Evolutionary conservation across 345 rosid genomes (phyloP), one percentile per base, ranked within the genome.

Genomic region (Gossypium mustelinum): DNA sequence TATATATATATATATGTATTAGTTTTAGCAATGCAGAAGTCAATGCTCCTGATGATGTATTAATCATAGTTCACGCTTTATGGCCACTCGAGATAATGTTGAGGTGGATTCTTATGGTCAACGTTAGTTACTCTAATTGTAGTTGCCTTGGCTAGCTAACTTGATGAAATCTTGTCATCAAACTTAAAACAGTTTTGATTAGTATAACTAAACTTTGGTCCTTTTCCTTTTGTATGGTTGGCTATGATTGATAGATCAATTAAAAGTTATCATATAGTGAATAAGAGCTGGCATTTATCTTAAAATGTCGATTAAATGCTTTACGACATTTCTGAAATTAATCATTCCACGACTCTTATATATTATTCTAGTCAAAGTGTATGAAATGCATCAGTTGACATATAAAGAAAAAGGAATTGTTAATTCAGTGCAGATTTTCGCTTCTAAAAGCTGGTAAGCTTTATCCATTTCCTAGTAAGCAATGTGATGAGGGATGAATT

Each of bases 401-500:
- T n/a, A 47, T 4, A 18, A n/a, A 18, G 2, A n/a, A n/a, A 55
- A 10, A 47, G 16, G 51, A 12, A 11, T 2, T 47, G 11, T 55
- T n/a, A 5, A n/a, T 51, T 11, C 56, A 16, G 8, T 51, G 56
- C 56, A 51, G 7, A 16, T 57, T 57, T 57, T 57, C 29, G 22
- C 62, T 57, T 55, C 10, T 18, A 55, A 55, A 55, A 55, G 56
- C 24, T n/a, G 59, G 1, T 24, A 57, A 41, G 22, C 65, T 27
- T 51, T 61, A 41, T 66, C 73, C 52, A 9, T 54, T 34, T 68
- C 75, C 44, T 47, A 24, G 63, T 13, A 44, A 56, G 63, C 73
- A 63, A 67, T 67, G 22, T 73, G 75, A 68, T 68, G 56, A 44
- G 16, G 73, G 72, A 60, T 68, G 56, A 29, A 52, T 44, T 8